Conservation (phyloP, 139 green algal species). For the Haematococcus lacustris region DNA sequence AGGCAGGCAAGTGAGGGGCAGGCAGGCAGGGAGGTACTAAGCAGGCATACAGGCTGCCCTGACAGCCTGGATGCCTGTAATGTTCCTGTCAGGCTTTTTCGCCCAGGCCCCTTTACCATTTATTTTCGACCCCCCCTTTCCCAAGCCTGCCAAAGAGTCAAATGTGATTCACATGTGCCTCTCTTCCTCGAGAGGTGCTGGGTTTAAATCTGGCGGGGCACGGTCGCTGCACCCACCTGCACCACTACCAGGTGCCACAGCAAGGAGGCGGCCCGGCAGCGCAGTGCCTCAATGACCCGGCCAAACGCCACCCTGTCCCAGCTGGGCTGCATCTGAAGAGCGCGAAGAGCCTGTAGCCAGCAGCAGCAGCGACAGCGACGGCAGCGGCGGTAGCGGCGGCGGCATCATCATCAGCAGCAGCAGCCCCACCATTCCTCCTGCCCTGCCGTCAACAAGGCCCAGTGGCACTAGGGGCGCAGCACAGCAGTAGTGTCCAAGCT, state of each 20-base stretch:
- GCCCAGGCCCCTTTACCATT: neutral
- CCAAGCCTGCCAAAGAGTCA: neutral
- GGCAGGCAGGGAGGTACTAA: neutral
- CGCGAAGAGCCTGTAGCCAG: slow-evolving; percentile 22
- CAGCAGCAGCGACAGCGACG: too few relatives aligned
- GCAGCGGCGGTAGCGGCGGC: too few relatives aligned
- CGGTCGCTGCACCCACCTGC: slow-evolving; percentile 16
- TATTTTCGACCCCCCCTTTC: neutral
- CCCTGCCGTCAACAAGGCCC: too few relatives aligned
- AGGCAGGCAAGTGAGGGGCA: neutral
- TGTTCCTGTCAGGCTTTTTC: neutral
- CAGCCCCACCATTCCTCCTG: too few relatives aligned
- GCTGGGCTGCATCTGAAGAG: slow-evolving; percentile 33
- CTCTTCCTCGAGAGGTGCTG: too few relatives aligned
- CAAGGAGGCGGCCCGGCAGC: slow-evolving; percentile 46
- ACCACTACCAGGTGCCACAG: slow-evolving; percentile 76
- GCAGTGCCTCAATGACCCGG: slow-evolving; percentile 46
- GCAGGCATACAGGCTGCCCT: neutral
- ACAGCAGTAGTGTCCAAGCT: too few relatives aligned
- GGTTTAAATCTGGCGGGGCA: too few relatives aligned
- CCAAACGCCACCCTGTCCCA: slow-evolving; percentile 53
- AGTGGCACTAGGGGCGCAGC: too few relatives aligned
- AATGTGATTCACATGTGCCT: neutral
- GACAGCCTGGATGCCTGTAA: neutral
- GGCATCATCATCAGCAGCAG: too few relatives aligned